Base-by-base conservation (phyloP, 148 eudicot genomes). In the Chenopodium berlandieri region DNA sequence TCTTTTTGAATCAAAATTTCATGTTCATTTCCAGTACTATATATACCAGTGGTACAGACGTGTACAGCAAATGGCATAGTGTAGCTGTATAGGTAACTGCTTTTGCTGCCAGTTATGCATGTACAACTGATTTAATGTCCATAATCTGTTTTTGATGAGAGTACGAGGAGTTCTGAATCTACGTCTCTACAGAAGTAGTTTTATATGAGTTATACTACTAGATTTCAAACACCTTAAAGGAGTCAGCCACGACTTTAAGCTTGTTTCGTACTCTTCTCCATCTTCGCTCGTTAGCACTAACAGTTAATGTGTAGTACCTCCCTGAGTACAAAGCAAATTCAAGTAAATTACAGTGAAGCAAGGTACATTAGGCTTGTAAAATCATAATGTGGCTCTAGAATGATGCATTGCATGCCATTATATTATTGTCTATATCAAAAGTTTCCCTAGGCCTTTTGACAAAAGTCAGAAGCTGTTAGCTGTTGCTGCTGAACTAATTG, bases 221-320 rank as follows among this genome's bases (percentile, higher is more conserved):
- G 79, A 94, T 90, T 48, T 93, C 95, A 23, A 94, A 85, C 82
- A 94, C 93, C 83, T 85, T 86, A 87, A 93, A 92, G 63, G 97
- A 93, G 82, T 93, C 95, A 0, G 98, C 98, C 79, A 93, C 95
- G 46, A 94, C 95, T 86, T 94, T 94, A 72, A 94, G 97, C 81
- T 85, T 75, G 86, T 93, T 87, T 63, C 97, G 84, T 27, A 87
- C 78, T 85, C 89, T 88, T 82, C 82, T 88, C 97, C 98, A 94
- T 54, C 97, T 81, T 81, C 98, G 90, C 47, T 90, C 93, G 10
- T 91, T 94, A 44, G 98, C 95, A 56, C 95, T 92, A 56, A 94
- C 98, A 0, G 91, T 90, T 80, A 94, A 78, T 4, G 93, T 93
- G 85, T 93, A 94, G 77, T 86, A 90, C 88, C 98, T 93, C 81